Evolutionary conservation across 2,329 filamentous ascomycete genomes (phyloP).

Genomic region (Epichloe typhina): DNA sequence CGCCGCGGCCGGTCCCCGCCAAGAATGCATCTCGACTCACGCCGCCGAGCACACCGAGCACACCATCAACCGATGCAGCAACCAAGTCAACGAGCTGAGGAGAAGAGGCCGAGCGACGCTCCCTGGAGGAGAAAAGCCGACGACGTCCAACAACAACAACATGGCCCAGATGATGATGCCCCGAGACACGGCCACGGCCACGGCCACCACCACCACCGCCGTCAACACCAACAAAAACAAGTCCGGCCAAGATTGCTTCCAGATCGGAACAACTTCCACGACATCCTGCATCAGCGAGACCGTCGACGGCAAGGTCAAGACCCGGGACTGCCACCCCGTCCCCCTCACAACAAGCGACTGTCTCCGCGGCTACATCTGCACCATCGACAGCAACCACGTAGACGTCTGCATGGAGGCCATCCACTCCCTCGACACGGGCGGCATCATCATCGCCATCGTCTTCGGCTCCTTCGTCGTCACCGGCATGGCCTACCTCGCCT

Average conservation of each 20-base stretch:
- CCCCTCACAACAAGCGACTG: slow-evolving; percentile 25
- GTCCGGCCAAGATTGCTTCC: slow-evolving; percentile 22
- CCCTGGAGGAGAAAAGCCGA: neutral
- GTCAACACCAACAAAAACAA: neutral
- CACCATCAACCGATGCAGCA: slow-evolving; percentile 19
- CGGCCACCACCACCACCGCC: neutral
- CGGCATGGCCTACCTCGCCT: slow-evolving; percentile 28
- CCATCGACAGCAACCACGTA: slow-evolving; percentile 20
- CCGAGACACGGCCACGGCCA: neutral
- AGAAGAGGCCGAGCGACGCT: slow-evolving; percentile 13
- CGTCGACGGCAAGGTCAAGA: slow-evolving; percentile 21
- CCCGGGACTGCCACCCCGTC: slow-evolving; percentile 27
- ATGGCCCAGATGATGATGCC: neutral
- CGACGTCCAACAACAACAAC: neutral
- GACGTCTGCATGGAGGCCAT: slow-evolving; percentile 28
- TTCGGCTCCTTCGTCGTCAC: slow-evolving; percentile 28
- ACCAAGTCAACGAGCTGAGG: slow-evolving; percentile 16
- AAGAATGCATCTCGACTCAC: slow-evolving; percentile 27
- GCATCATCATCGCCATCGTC: slow-evolving; percentile 34
- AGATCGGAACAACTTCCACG: slow-evolving; percentile 18
- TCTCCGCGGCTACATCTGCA: slow-evolving; percentile 31
- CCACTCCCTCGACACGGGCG: slow-evolving; percentile 27
- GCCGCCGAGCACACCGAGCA: slow-evolving; percentile 17
- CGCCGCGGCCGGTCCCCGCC: slow-evolving; percentile 17
- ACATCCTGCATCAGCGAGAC: slow-evolving; percentile 27